Evolutionary conservation across 345 rosid genomes (phyloP).

Genomic region (Corchorus capsularis): DNA sequence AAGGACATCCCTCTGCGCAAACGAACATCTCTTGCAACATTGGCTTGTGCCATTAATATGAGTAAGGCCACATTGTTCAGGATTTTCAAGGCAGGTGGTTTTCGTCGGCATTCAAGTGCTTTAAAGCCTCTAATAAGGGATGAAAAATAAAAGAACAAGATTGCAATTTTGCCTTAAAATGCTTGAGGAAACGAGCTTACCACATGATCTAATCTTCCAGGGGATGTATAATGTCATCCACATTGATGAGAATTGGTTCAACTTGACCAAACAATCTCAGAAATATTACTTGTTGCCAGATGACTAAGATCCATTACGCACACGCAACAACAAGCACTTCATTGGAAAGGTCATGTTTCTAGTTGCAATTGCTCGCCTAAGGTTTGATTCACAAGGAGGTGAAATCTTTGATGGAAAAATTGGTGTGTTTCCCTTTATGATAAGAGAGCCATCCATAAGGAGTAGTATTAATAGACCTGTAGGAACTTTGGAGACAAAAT

Average conservation of each 20-base stretch:
- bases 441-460: conserved; percentile 1
- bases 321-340: too few relatives aligned
- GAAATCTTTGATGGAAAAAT: too few relatives aligned
- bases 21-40: background rate
- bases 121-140: background rate
- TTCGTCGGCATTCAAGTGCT: background rate
- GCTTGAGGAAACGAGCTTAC: background rate
- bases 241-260: too few relatives aligned
- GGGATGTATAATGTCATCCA: too few relatives aligned
- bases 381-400: too few relatives aligned
- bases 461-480: conserved; percentile 15
- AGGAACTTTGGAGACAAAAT: conserved; percentile 12
- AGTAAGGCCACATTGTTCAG: background rate
- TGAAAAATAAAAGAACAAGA: background rate
- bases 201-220: too few relatives aligned
- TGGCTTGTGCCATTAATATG: background rate
- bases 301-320: too few relatives aligned
- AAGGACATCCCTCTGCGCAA: background rate
- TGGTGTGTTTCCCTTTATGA: too few relatives aligned
- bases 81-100: background rate
- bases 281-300: too few relatives aligned
- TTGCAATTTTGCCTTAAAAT: background rate
- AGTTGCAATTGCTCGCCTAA: too few relatives aligned
- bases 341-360: too few relatives aligned
- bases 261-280: too few relatives aligned